Evolutionary conservation across 1,284 basidiomycete species (phyloP).

Genomic region (Heterobasidion parviporum): DNA sequence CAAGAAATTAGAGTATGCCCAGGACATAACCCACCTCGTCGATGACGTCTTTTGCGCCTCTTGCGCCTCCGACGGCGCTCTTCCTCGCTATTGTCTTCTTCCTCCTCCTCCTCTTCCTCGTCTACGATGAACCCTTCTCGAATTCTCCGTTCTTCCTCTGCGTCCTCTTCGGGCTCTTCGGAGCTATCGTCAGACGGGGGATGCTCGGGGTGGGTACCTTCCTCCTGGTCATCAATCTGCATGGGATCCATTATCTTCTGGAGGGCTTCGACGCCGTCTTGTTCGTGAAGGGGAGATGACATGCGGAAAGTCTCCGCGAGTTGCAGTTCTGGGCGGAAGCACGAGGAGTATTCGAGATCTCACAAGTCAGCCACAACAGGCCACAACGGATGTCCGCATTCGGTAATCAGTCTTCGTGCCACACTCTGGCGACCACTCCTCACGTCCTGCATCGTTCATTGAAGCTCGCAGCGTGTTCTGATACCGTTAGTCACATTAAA

Average conservation of each 20-base stretch:
- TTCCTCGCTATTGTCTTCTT: conserved; percentile 41
- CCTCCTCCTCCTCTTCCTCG: conserved; percentile 63
- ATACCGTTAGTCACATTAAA: too few species aligned
- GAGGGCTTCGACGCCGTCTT: conserved; percentile 14
- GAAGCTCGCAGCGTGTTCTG: too few species aligned
- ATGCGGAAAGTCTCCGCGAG: conserved; percentile 23
- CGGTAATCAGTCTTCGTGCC: too few species aligned
- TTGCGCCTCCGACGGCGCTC: conserved; percentile 51
- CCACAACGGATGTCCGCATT: too few species aligned
- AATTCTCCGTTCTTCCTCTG: conserved; percentile 68
- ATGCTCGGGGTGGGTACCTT: conserved; percentile 36
- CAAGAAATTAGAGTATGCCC: conserved; percentile 5
- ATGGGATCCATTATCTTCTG: conserved; percentile 44
- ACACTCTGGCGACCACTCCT: too few species aligned
- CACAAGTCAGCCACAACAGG: conserved; percentile 2
- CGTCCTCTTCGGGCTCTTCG: conserved; percentile 79
- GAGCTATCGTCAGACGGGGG: conserved; percentile 72
- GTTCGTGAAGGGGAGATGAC: conserved; percentile 37
- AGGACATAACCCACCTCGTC: conserved; percentile 38
- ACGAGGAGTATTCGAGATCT: too few species aligned
- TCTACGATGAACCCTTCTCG: conserved; percentile 83
- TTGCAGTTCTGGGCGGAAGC: not conserved
- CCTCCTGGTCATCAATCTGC: conserved; percentile 41
- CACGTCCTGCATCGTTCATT: too few species aligned
- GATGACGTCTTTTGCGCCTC: conserved; percentile 58